A percentile compares a stretch with the other conserved stretches of the same genome.
These are phyloP conservation scores for Wallacemonas sp. DNA, from an alignment of 208 protist species.

Conservation along the genomic window DNA sequence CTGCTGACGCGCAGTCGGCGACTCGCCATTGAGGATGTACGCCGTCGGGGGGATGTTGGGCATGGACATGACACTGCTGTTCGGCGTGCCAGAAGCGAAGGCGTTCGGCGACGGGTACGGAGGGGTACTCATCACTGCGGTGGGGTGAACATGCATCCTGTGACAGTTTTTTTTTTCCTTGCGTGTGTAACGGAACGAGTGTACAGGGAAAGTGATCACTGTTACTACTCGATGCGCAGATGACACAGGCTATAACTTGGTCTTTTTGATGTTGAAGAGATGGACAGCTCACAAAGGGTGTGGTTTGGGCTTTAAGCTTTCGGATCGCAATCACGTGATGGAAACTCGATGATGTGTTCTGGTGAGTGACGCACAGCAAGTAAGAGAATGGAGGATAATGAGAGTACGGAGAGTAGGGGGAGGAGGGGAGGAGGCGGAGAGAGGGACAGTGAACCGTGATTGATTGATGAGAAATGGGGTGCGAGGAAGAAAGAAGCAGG, in stretches of 20 bases:
- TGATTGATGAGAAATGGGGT: too few species aligned
- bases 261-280: not conserved
- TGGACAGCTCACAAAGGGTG: too few species aligned
- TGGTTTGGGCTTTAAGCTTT: too few species aligned
- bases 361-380: too few species aligned
- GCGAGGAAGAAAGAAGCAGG: too few species aligned
- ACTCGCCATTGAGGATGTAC: not conserved
- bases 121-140: slow-evolving; percentile 1
- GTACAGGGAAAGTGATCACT: not conserved
- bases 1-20: slow-evolving; percentile 15
- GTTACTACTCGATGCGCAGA: not conserved
- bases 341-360: too few species aligned
- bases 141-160: not conserved
- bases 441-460: too few species aligned
- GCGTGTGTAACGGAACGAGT: not conserved
- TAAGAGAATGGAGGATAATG: too few species aligned
- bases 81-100: slow-evolving; percentile 8
- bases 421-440: too few species aligned
- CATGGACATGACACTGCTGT: slow-evolving; percentile 17
- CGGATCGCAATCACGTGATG: not conserved
- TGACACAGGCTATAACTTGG: not conserved
- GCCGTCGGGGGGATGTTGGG: not conserved
- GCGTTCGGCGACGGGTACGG: not conserved
- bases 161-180: slow-evolving; percentile 1
- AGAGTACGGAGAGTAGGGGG: too few species aligned